Percentiles rank a stretch among this genome's conserved stretches.
Evolutionary conservation across 176 grass and related monocot species (phyloP).

Genomic region (Dactylis glomerata): DNA sequence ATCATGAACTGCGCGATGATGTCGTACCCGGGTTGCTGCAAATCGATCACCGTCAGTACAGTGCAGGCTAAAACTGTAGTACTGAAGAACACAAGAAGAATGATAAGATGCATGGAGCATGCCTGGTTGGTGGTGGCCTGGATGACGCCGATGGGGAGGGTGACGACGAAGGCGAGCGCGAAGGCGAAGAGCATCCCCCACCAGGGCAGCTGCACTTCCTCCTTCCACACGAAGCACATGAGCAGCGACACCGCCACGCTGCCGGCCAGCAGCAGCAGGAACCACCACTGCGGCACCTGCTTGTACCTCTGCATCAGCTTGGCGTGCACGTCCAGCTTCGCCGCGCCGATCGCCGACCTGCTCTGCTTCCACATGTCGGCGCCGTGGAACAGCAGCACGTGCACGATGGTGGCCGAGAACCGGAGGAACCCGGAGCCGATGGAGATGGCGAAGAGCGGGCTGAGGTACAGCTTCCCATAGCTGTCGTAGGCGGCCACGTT

Average conservation of each 20-base stretch:
- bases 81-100: not conserved
- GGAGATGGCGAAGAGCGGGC: conserved; percentile 95
- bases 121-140: conserved; percentile 99
- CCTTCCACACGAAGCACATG: conserved; percentile 81
- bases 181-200: conserved; percentile 99
- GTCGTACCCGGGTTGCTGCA: conserved; percentile 94
- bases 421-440: conserved; percentile 91
- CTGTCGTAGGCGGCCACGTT: conserved; percentile 78
- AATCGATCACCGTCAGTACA: not conserved
- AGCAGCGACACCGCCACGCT: conserved; percentile 77
- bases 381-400: conserved; percentile 91
- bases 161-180: conserved; percentile 79
- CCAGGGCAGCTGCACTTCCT: conserved; percentile 94
- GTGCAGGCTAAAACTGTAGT: not conserved
- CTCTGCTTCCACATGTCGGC: conserved; percentile 93
- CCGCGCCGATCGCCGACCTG: conserved; percentile 57
- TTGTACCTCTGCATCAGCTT: conserved; percentile 90
- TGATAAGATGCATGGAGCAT: not conserved
- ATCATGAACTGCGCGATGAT: conserved; percentile 99
- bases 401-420: conserved; percentile 85
- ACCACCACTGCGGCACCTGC: conserved; percentile 99
- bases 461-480: conserved; percentile 94
- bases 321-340: conserved; percentile 72
- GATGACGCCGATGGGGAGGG: conserved; percentile 92
- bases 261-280: conserved; percentile 70